Conservation (phyloP, 2,329 filamentous ascomycete genomes). For the Phialophora macrospora region DNA sequence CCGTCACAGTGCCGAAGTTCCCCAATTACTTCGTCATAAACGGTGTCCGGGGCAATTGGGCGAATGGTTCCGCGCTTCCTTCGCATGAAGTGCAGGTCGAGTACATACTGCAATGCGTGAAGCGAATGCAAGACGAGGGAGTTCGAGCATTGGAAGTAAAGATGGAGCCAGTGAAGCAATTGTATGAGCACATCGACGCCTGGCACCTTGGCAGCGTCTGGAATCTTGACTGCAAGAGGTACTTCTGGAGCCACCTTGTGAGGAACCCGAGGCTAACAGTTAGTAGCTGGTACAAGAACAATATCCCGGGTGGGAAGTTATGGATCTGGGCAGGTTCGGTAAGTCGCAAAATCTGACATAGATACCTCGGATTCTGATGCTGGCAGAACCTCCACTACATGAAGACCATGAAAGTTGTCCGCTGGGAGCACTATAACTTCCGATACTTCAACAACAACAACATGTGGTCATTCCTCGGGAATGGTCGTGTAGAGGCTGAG, state of each 20-base stretch:
- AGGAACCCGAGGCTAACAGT: constrained; percentile 1
- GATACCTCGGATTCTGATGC: constrained; percentile 3
- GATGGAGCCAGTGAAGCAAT: constrained; percentile 20
- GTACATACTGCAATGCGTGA: constrained; percentile 27
- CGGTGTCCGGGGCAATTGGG: constrained; percentile 23
- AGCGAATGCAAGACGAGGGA: constrained; percentile 25
- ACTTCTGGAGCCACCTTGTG: background rate
- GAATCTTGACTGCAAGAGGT: constrained; percentile 25
- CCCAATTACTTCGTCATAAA: constrained; percentile 34
- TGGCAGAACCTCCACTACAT: constrained; percentile 28
- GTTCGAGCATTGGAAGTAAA: constrained; percentile 26
- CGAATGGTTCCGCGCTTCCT: constrained; percentile 21
- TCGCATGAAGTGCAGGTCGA: constrained; percentile 25
- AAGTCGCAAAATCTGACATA: background rate
- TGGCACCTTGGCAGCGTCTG: constrained; percentile 26
- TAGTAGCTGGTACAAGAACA: constrained; percentile 21
- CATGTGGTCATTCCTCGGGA: constrained; percentile 30
- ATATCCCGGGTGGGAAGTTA: constrained; percentile 22
- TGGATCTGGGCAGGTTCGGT: constrained; percentile 29
- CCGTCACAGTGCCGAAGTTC: constrained; percentile 26
- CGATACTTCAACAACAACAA: constrained; percentile 22
- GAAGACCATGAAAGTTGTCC: constrained; percentile 29
- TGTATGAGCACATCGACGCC: constrained; percentile 29
- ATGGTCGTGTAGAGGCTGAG: constrained; percentile 28
- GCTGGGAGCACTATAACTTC: constrained; percentile 30